Evolutionary conservation across 305 asterid genomes (phyloP).

Genomic region (Fraxinus xanthoxyloides): DNA sequence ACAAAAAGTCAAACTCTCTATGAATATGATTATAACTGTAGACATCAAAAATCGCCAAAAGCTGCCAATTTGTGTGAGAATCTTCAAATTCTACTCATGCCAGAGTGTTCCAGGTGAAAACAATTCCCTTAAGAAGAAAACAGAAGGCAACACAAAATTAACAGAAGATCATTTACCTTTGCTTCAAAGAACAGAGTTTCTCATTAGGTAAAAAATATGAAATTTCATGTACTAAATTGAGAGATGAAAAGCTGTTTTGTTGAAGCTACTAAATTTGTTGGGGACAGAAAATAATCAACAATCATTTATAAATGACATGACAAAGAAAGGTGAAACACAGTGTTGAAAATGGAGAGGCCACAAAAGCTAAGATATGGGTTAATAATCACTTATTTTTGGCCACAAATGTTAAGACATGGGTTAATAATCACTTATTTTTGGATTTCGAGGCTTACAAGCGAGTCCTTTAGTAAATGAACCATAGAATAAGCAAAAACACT

Average conservation of each 20-base stretch:
- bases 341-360: conserved; percentile 27
- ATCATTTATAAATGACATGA: not conserved
- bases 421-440: not conserved
- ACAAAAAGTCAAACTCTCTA: conserved; percentile 13
- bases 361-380: not conserved
- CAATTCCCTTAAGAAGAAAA: not conserved
- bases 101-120: not conserved
- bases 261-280: not conserved
- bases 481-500: conserved; percentile 5
- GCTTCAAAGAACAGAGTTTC: not conserved
- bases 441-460: not conserved
- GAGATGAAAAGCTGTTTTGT: not conserved
- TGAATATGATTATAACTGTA: not conserved
- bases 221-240: not conserved
- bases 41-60: not conserved
- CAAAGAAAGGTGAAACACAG: conserved; percentile 18
- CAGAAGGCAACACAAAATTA: not conserved
- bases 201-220: not conserved
- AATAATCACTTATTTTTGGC: not conserved
- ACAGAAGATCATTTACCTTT: conserved; percentile 18
- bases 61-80: not conserved
- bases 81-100: not conserved
- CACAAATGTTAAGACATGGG: conserved; percentile 11
- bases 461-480: not conserved
- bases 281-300: not conserved